phyloP scores from a whole-genome alignment of 2,329 filamentous ascomycete species.

The Triangularia setosa region DNA sequence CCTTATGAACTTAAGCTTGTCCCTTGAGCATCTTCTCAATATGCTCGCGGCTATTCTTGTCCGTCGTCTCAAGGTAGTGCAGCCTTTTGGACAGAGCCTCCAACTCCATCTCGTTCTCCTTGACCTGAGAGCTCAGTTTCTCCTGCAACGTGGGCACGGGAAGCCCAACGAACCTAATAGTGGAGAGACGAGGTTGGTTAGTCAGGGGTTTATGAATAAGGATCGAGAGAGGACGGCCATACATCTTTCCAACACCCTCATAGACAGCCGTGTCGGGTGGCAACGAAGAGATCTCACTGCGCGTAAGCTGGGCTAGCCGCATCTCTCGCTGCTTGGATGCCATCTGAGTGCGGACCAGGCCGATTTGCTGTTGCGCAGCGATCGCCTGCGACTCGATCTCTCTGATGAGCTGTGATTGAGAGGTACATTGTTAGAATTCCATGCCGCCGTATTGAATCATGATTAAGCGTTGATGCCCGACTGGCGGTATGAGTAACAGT shows the following conservation, averaged over 20 bases:
- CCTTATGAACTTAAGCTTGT: conserved; percentile 17
- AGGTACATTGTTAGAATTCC: conserved; percentile 4
- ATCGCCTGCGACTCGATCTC: conserved; percentile 91
- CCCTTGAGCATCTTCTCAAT: conserved; percentile 80
- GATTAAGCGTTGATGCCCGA: conserved; percentile 14
- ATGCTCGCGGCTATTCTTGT: conserved; percentile 88
- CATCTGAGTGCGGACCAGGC: conserved; percentile 79
- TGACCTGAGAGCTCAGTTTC: conserved; percentile 70
- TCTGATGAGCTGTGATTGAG: conserved; percentile 68
- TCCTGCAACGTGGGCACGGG: conserved; percentile 69
- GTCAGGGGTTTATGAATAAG: neutral
- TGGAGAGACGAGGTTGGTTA: neutral
- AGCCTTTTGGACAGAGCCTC: conserved; percentile 81
- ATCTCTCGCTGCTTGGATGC: conserved; percentile 81
- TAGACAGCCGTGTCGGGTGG: conserved; percentile 77
- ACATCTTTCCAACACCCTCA: conserved; percentile 98
- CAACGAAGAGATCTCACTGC: conserved; percentile 74
- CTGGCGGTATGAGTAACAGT: neutral
- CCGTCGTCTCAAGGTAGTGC: conserved; percentile 89
- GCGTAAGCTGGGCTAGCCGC: conserved; percentile 82
- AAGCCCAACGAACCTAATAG: conserved; percentile 76
- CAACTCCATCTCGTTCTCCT: conserved; percentile 73
- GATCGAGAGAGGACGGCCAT: conserved; percentile 31
- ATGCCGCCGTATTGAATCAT: neutral
- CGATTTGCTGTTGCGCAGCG: conserved; percentile 87